Conservation (phyloP, 768 basidiomycete species). For the Podaxis sp. region DNA sequence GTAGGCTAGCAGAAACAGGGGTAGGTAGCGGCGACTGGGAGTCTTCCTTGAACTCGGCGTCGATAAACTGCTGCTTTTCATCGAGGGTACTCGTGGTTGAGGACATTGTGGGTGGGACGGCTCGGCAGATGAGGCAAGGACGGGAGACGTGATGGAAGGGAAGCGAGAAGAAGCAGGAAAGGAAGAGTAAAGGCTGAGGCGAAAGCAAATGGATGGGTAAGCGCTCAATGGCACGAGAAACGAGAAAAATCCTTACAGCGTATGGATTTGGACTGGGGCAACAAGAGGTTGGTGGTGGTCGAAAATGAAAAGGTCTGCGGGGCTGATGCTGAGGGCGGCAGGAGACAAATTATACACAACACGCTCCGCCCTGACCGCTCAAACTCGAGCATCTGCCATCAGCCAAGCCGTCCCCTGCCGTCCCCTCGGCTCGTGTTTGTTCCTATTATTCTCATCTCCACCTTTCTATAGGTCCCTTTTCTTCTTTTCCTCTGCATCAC, state of each 20-base stretch:
- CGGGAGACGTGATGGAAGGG: neutral
- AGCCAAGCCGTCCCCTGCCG: too few relatives aligned
- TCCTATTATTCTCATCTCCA: too few relatives aligned
- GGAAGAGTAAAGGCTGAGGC: conserved; percentile 1
- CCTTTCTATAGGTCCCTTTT: too few relatives aligned
- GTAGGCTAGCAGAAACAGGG: conserved; percentile 42
- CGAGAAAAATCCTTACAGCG: neutral
- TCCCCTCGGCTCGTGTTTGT: too few relatives aligned
- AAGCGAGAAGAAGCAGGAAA: conserved; percentile 3
- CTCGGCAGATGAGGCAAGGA: neutral
- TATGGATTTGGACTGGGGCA: conserved; percentile 4
- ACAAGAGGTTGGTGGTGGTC: neutral
- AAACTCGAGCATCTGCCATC: too few relatives aligned
- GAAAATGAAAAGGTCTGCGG: neutral
- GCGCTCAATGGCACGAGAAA: neutral
- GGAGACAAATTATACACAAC: conserved; percentile 9
- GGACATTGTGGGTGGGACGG: conserved; percentile 6
- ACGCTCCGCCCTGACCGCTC: conserved; percentile 3
- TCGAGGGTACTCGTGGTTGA: conserved; percentile 19
- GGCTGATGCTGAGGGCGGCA: neutral
- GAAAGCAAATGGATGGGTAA: neutral
- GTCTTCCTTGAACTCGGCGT: conserved; percentile 16
- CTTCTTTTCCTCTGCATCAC: too few relatives aligned
- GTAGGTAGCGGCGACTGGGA: conserved; percentile 47
- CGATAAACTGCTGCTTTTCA: conserved; percentile 26